Evolutionary conservation across 306 rosid genomes (phyloP).

Genomic region (Gillenia trifoliata): DNA sequence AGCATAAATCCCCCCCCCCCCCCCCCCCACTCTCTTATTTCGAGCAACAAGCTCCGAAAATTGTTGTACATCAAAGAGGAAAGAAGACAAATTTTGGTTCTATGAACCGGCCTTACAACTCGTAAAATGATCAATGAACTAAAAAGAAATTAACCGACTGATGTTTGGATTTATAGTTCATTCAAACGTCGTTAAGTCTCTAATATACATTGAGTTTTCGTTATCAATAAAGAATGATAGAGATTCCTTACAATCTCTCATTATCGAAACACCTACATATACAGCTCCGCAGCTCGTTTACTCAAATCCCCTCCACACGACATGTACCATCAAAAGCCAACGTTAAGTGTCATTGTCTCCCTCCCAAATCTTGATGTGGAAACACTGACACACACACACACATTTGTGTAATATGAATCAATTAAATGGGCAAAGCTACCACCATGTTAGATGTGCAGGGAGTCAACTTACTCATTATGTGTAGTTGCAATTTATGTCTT

Average conservation of each 20-base stretch:
- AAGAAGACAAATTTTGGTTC: no score
- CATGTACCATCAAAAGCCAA: neutral
- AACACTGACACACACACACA: neutral
- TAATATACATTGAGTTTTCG: neutral
- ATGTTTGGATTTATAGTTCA: neutral
- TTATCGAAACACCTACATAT: neutral
- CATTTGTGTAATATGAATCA: neutral
- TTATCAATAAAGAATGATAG: neutral
- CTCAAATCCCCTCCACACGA: neutral
- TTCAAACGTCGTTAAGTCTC: neutral
- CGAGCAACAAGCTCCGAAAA: no score
- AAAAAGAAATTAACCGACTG: no score
- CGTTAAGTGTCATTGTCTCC: neutral
- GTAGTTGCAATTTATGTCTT: no score
- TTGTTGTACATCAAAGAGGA: no score
- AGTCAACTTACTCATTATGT: conserved; percentile 8
- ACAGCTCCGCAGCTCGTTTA: neutral
- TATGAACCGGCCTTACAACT: neutral
- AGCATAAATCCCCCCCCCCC: no score
- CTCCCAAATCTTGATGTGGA: neutral
- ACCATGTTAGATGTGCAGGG: conserved; percentile 1
- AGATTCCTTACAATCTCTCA: neutral
- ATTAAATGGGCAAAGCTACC: neutral
- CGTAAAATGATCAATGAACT: neutral
- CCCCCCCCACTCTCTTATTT: no score